A percentile compares a stretch with the other conserved stretches of the same genome.
Evolutionary conservation across 1,139 yeast species (phyloP).

Genomic region (Torulaspora globosa): DNA sequence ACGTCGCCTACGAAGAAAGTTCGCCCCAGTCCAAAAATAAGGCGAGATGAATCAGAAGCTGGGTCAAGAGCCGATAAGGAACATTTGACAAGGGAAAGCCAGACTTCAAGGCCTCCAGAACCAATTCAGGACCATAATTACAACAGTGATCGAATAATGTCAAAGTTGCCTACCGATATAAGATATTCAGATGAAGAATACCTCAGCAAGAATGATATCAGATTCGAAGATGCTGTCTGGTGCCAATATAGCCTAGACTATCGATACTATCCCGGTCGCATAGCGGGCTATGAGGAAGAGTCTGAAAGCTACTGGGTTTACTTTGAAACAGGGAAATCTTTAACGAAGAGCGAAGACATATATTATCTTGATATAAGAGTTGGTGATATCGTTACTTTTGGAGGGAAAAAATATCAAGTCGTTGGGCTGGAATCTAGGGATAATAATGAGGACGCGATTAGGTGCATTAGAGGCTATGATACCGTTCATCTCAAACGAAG

Average conservation of each 20-base stretch:
- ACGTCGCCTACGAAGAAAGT: slow-evolving; percentile 10
- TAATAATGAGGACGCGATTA: slow-evolving; percentile 32
- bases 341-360: slow-evolving; percentile 27
- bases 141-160: neutral
- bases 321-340: slow-evolving; percentile 24
- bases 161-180: slow-evolving; percentile 14
- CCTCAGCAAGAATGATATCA: slow-evolving; percentile 30
- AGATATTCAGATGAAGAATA: slow-evolving; percentile 18
- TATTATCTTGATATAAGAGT: slow-evolving; percentile 40
- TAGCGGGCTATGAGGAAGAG: slow-evolving; percentile 22
- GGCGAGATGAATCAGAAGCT: neutral
- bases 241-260: slow-evolving; percentile 35
- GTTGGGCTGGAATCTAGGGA: slow-evolving; percentile 43
- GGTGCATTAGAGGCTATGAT: slow-evolving; percentile 60
- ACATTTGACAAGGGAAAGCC: neutral
- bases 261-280: slow-evolving; percentile 37
- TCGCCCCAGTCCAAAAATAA: neutral
- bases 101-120: neutral
- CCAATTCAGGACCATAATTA: neutral
- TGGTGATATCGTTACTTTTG: slow-evolving; percentile 41
- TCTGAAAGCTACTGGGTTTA: slow-evolving; percentile 26
- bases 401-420: slow-evolving; percentile 40
- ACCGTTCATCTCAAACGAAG: slow-evolving; percentile 40
- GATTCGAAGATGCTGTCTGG: slow-evolving; percentile 37
- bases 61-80: neutral